Conservation (phyloP, 208 protist genomes). For the Trypanosoma grayi region DNA sequence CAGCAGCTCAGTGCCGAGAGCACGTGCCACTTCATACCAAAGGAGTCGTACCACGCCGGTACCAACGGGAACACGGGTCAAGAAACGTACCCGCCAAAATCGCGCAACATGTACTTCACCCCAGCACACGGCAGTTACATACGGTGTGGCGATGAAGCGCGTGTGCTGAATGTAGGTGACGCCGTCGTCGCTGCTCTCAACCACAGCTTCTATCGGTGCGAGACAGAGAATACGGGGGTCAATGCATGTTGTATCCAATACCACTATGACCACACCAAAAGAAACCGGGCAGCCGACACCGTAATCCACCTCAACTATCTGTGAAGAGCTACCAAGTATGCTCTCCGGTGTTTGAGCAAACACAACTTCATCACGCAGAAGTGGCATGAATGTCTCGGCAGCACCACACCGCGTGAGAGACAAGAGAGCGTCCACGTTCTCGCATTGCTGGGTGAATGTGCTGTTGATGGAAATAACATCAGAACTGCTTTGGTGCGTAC, state of each 20-base stretch:
- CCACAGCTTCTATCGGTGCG: constrained; percentile 34
- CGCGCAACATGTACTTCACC: constrained; percentile 40
- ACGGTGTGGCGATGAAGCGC: constrained; percentile 10
- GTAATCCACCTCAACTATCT: constrained; percentile 21
- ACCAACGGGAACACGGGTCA: constrained; percentile 29
- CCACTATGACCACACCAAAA: constrained; percentile 49
- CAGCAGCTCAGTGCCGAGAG: constrained; percentile 11
- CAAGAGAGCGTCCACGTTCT: constrained; percentile 1
- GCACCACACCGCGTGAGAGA: background rate
- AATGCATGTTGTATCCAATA: constrained; percentile 49
- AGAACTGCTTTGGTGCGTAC: background rate
- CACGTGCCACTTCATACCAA: constrained; percentile 39
- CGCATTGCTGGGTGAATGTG: constrained; percentile 5
- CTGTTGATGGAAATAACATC: constrained; percentile 10
- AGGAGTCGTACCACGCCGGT: constrained; percentile 57
- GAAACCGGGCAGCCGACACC: constrained; percentile 10
- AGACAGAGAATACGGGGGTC: constrained; percentile 39
- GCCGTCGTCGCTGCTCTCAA: constrained; percentile 64
- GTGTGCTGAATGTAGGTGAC: constrained; percentile 26
- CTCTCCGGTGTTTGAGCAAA: constrained; percentile 28
- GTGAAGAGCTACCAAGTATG: constrained; percentile 8
- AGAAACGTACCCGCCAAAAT: constrained; percentile 68
- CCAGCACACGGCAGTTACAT: constrained; percentile 29
- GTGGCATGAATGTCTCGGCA: background rate
- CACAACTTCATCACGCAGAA: constrained; percentile 25